These are phyloP conservation scores for Phascolomyces articulosus DNA, from an alignment of 371 early-diverging fungal species.

Conservation along the genomic window DNA sequence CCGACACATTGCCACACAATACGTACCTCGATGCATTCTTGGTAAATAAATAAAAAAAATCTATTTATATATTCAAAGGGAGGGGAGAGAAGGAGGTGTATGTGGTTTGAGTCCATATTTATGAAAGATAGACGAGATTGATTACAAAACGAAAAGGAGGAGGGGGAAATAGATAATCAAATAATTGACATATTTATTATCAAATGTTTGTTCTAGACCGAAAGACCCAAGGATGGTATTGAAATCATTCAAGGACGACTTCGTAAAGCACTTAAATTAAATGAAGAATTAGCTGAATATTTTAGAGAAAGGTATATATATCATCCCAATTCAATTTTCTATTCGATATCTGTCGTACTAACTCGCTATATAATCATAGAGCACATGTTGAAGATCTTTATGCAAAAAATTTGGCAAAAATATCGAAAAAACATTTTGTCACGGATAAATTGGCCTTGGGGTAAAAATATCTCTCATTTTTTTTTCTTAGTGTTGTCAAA, in stretches of 20 bases:
- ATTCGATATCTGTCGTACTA: background rate
- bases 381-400: slow-evolving; percentile 56
- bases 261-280: slow-evolving; percentile 45
- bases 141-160: background rate
- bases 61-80: background rate
- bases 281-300: slow-evolving; percentile 66
- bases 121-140: too few species aligned
- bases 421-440: slow-evolving; percentile 52
- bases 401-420: slow-evolving; percentile 53
- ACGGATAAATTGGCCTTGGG: slow-evolving; percentile 51
- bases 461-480: slow-evolving; percentile 20
- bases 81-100: too few species aligned
- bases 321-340: background rate
- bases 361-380: slow-evolving; percentile 27
- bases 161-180: background rate
- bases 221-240: slow-evolving; percentile 52
- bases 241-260: slow-evolving; percentile 53
- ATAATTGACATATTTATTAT: background rate
- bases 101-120: too few species aligned
- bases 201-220: slow-evolving; percentile 4
- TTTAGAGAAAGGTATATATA: slow-evolving; percentile 57
- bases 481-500: too few species aligned
- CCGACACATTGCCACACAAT: background rate
- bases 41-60: slow-evolving; percentile 2
- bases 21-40: slow-evolving; percentile 14